These are phyloP conservation scores for Clavulina sp. DNA, from an alignment of 768 basidiomycete genomes.

Conservation along the genomic window DNA sequence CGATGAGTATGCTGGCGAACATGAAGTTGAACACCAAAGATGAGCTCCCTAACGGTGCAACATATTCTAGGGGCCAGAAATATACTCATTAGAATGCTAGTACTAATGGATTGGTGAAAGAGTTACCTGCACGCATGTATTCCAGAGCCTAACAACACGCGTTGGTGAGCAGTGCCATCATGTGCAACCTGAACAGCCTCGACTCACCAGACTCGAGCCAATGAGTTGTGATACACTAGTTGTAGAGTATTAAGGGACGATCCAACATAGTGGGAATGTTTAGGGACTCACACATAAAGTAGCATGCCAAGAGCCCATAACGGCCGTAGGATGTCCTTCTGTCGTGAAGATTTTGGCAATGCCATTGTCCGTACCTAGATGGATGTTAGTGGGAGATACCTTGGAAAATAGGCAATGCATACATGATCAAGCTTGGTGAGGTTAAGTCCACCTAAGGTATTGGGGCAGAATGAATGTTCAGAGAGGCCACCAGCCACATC, in stretches of 20 bases:
- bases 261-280: constrained; percentile 4
- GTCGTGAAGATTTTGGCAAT: constrained; percentile 58
- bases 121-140: constrained; percentile 68
- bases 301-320: constrained; percentile 85
- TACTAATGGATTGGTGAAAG: neutral
- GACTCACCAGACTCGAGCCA: constrained; percentile 46
- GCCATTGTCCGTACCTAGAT: constrained; percentile 48
- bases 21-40: constrained; percentile 93
- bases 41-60: constrained; percentile 85
- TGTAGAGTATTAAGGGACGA: constrained; percentile 13
- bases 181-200: neutral
- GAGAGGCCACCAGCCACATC: neutral
- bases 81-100: neutral
- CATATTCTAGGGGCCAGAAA: constrained; percentile 51
- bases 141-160: constrained; percentile 34
- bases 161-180: neutral
- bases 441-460: constrained; percentile 51
- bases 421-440: constrained; percentile 89
- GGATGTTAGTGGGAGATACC: constrained; percentile 2
- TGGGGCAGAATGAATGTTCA: constrained; percentile 3
- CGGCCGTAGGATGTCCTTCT: constrained; percentile 64
- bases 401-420: constrained; percentile 16
- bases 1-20: constrained; percentile 38
- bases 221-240: constrained; percentile 64
- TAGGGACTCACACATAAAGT: constrained; percentile 62